Base-by-base conservation (phyloP, 1,284 basidiomycete genomes). In the Uromyces viciae-fabae region DNA sequence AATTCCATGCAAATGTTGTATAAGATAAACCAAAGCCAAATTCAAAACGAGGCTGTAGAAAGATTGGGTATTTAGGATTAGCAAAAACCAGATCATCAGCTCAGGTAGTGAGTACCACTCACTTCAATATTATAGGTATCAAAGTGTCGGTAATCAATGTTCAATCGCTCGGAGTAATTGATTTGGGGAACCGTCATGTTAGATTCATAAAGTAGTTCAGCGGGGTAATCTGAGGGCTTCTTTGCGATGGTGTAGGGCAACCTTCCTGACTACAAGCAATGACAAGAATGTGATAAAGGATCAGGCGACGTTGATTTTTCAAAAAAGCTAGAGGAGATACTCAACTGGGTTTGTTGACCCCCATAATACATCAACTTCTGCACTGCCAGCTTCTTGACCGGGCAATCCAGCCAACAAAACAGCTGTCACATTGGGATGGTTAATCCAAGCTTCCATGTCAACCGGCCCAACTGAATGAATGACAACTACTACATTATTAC, bases 141-240 rank as follows among this genome's bases (percentile, higher is more conserved):
- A 71, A 83, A 83, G 75, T 82, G 82, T 4, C 82, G 46, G 56
- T 83, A 83, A 68, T 83, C 82, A 17, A 83, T 81, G 11, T 62
- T 11, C 15, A 81, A 25, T 40, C 56, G 25, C 56, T 83, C 82
- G 15, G 66, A n/a, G 28, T 82, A 80, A 58, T 22, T 82, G 5
- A 68, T 52, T 69, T 79, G 76, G 40, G 81, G 77, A 49, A 82
- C 40, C 2, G 43, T 19, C 66, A 62, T 62, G 28, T 8, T 68
- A 9, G 79, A 81, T 36, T 74, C 56, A 40, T 75, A 81, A 64
- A 81, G 22, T 42, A 81, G 33, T 19, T 74, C 71, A 0, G 79
- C 79, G 25, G 79, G 56, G 46, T 62, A 81, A 56, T 81, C 79
- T 0, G 54, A 62, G 28, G 36, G 69, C 36, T 60, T 66, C 33